Evolutionary conservation across 805 yeast species (phyloP), one percentile per base, ranked within the genome.

Genomic region (Kluyveromyces siamensis): DNA sequence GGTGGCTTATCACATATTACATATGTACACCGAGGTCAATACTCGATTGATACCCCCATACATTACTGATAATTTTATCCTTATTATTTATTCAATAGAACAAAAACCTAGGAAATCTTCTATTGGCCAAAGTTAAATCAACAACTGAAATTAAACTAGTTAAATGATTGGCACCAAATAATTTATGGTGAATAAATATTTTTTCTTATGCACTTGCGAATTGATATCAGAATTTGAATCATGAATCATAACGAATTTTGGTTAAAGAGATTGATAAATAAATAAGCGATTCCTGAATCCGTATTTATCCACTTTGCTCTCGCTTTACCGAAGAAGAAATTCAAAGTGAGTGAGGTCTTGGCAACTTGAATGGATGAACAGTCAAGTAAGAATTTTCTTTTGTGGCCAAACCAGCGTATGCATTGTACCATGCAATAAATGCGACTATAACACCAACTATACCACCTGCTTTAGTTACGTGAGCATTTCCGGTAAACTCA

Each of bases 401-500:
- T 50, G 75, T 84, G 30, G 87, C 80, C 35, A 79, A 62, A 73
- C 87, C 88, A 2, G 86, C 84, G 55, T 72, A 80, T 6, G 87
- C 87, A 60, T 81, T 81, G 59, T 81, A 82, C 83, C 83, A 83
- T 1, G 84, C 84, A 45, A 79, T 62, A 51, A 80, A 70, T 0
- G 86, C 75, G 30, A 81, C 76, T 7, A 82, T 68, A 17, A 82
- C 70, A 43, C 87, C 88, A n/a, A 77, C 45, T 16, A 79, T 73
- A 55, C 89, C 89, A 41, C 81, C 87, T 8, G 83, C 86, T 54
- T 67, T 72, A 10, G 69, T 64, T 42, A 72, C 65, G 27, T 68
- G 68, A 21, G 56, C 60, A 21, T 64, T 68, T 17, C 72, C 73
- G 2, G 75, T 55, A 48, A 81, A 72, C 48, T 77, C 74, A 27